Conservation (phyloP, 768 basidiomycete genomes). For the Stropharia rugosoannulata region DNA sequence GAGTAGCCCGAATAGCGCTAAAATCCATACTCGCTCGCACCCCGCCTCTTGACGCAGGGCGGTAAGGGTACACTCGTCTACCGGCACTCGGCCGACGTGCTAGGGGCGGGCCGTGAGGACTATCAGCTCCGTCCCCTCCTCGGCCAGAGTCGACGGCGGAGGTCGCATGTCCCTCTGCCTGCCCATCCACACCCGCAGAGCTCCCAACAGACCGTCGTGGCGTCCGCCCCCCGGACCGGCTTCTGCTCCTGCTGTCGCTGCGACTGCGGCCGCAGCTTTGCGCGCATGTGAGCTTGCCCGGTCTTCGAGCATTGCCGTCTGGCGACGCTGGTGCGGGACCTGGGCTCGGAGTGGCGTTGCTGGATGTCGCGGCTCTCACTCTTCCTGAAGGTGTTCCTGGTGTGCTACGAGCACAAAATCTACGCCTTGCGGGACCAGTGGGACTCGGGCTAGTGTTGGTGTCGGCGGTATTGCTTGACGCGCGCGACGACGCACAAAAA, state of each 20-base stretch:
- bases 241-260: no score
- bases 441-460: neutral
- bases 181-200: no score
- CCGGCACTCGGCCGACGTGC: no score
- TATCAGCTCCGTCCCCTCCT: no score
- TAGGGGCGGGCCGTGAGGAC: no score
- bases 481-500: neutral
- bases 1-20: conserved; percentile 1
- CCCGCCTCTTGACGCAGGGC: neutral
- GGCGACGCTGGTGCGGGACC: neutral
- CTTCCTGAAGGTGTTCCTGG: no score
- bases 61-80: neutral
- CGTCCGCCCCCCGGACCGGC: no score
- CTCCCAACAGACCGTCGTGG: no score
- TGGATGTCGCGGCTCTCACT: no score
- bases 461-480: neutral
- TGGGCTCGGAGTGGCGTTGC: no score
- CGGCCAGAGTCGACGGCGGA: no score
- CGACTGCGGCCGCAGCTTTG: neutral
- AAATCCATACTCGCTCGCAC: conserved; percentile 1
- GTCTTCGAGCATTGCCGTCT: neutral
- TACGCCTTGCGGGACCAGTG: neutral
- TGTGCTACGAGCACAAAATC: neutral
- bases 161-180: no score
- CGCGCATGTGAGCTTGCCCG: neutral